Evolutionary conservation across 2,329 filamentous ascomycete species (phyloP).

Genomic region (Septoria linicola): DNA sequence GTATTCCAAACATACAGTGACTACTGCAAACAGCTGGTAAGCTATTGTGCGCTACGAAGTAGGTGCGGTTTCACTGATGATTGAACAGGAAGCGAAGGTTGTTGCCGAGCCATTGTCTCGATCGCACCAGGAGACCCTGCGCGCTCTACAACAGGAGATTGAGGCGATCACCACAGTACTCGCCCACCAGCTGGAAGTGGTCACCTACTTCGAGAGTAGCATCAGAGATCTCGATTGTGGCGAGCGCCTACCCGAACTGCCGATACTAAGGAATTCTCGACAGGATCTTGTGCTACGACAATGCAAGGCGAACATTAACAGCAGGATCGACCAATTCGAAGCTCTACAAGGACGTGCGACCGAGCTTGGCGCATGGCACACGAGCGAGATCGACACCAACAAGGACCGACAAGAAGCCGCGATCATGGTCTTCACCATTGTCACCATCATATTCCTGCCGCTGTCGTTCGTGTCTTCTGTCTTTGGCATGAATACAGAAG

Average conservation of each 20-base stretch:
- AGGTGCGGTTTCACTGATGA: not conserved
- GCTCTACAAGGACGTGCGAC: constrained; percentile 11
- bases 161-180: constrained; percentile 14
- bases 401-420: constrained; percentile 20
- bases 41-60: not conserved
- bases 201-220: constrained; percentile 12
- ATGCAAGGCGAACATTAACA: constrained; percentile 12
- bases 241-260: constrained; percentile 1
- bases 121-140: constrained; percentile 15
- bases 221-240: constrained; percentile 13
- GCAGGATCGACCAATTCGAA: constrained; percentile 15
- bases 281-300: constrained; percentile 12
- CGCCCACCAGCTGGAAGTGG: constrained; percentile 11
- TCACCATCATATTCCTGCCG: constrained; percentile 46
- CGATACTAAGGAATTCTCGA: constrained; percentile 1
- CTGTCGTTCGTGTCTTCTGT: constrained; percentile 45
- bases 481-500: constrained; percentile 46
- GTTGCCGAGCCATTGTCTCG: constrained; percentile 12
- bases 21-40: constrained; percentile 13
- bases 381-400: constrained; percentile 16
- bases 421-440: constrained; percentile 44
- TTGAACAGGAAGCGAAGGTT: constrained; percentile 16
- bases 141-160: constrained; percentile 15
- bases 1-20: constrained; percentile 17
- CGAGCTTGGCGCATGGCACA: constrained; percentile 18